Evolutionary conservation across 805 yeast genomes (phyloP), one percentile per base, ranked within the genome.

Genomic region (Myxozyma geophila): DNA sequence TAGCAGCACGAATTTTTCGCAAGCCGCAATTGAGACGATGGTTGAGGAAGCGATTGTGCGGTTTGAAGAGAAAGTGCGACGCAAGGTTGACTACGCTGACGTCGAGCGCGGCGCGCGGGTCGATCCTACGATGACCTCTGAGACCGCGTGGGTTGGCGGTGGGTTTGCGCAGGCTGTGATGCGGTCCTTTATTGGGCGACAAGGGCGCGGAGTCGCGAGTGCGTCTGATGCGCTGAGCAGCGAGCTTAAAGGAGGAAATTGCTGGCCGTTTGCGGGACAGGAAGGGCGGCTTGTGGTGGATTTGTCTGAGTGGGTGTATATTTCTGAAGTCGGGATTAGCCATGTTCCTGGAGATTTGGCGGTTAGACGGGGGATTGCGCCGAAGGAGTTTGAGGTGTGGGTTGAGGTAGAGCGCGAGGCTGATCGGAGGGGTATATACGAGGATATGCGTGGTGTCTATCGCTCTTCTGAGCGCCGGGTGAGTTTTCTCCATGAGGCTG

Each of bases 181-280:
- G 13, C 17, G 41, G 15, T 6, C 5, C 12, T 35, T 50, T 13
- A 15, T 17, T 8, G 41, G 36, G 13, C 15, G 36, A 21, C 40
- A 50, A 33, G 15, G 9, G 7, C 51, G 28, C 7, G 28, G 13
- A 44, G 28, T 2, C n/a, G n/a, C 35, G 36, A 21, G n/a, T 7
- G 37, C n/a, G 35, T 28, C 28, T 28, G 13, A 10, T 7, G 35
- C 35, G 37, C 36, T 23, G 17, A 47, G 37, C 37, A 12, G 13
- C 8, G 13, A 48, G 49, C 9, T 57, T 61, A 0, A 68, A 64
- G 7, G 48, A 55, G 19, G 62, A 67, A 63, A 60, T 39, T 75
- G 77, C 64, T 75, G 77, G 77, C 72, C 76, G 28, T 73, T 75
- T 58, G 57, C 66, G 9, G 77, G 77, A 2, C 53, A 59, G 13